Base-by-base conservation (phyloP, 257 asterid species). In the Knoxia roxburghii region DNA sequence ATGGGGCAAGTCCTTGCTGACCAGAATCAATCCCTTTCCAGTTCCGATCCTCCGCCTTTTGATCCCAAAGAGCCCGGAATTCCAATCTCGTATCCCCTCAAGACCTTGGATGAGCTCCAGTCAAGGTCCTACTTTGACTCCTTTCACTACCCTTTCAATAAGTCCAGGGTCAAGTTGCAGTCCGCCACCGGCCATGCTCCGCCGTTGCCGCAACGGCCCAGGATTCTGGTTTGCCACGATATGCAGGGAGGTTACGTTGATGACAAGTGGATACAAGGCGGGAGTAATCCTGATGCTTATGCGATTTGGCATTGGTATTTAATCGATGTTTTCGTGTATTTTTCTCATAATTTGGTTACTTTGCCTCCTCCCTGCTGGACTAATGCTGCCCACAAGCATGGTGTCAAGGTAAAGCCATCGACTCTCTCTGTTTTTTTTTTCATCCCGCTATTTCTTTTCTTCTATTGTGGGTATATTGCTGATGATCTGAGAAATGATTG, bases 361-460 rank as follows among this genome's bases (percentile, higher is more conserved):
- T 58, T 93, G 73, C 99, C 97, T 56, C 99, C 97, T 72, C 97
- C 99, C 40, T 80, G 95, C 77, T 93, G 97, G 97, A 84, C 77
- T 30, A 88, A 93, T 77, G 64, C 96, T 51, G 95, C 89, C 57
- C 97, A 93, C 56, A 88, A 69, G 53, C 97, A 93, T 74, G 97
- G 99, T 2, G 97, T 93, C 32, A 85, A 90, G 97, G 97, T 90
- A 76, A 43, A 4, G 53, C 9, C 40, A 11, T 58, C 14, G n/a
- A 2, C 20, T 23, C 0, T 1, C 18, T 49, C 46, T n/a, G 6
- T 13, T 15, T n/a, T 58, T 27, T 45, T 14, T 61, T 24, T n/a
- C 17, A 13, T 62, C 32, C 15, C 43, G 57, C 20, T 43, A 0
- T 56, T 55, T 1, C n/a, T 8, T 45, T 68, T 20, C n/a, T n/a